These are phyloP conservation scores for Mucor velutinosus DNA, from an alignment of 371 early-diverging fungal species.

Conservation along the genomic window DNA sequence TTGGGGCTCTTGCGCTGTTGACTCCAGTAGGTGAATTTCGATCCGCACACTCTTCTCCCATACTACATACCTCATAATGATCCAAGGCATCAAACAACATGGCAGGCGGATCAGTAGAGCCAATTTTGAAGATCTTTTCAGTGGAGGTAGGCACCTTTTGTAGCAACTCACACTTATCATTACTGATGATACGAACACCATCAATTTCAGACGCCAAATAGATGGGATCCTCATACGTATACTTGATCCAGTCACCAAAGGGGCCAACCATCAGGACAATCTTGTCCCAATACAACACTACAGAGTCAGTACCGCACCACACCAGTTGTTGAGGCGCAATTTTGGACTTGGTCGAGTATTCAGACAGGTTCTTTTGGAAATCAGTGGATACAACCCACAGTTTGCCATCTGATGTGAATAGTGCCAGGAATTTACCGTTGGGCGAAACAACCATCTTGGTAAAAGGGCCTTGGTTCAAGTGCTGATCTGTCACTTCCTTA, in stretches of 20 bases:
- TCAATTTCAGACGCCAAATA: constrained; percentile 89
- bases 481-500: constrained; percentile 83
- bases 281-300: constrained; percentile 82
- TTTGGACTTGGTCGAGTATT: constrained; percentile 72
- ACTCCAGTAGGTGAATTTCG: neutral
- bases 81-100: constrained; percentile 94
- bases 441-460: constrained; percentile 87
- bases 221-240: constrained; percentile 78
- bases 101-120: constrained; percentile 93
- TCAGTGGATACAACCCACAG: constrained; percentile 95
- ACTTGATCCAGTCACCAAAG: constrained; percentile 89
- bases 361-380: constrained; percentile 90
- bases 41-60: neutral
- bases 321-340: constrained; percentile 78
- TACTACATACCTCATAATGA: constrained; percentile 71
- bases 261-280: constrained; percentile 91
- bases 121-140: constrained; percentile 88
- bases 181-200: constrained; percentile 89
- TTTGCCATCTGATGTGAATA: constrained; percentile 80
- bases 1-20: constrained; percentile 78
- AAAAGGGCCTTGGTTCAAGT: constrained; percentile 90
- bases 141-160: constrained; percentile 86
- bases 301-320: constrained; percentile 98
- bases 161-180: constrained; percentile 81
- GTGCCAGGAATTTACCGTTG: constrained; percentile 88